phyloP scores from a whole-genome alignment of 257 asterid genomes.

The Linderniella brevidens region DNA sequence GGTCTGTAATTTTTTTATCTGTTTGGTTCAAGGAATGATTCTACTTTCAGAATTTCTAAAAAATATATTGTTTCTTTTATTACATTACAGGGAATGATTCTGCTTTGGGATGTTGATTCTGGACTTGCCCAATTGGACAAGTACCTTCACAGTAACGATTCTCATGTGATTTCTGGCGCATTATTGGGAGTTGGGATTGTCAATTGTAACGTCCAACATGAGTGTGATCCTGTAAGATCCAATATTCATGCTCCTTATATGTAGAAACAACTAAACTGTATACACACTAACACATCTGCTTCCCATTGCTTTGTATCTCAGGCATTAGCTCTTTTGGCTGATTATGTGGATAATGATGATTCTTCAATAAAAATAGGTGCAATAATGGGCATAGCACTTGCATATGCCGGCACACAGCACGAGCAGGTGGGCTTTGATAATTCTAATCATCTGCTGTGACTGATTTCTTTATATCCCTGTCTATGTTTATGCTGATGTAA shows the following conservation, averaged over 20 bases:
- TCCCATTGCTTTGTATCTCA: conserved; percentile 13
- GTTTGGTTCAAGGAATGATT: conserved; percentile 1
- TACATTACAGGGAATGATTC: conserved; percentile 65
- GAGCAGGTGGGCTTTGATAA: conserved; percentile 38
- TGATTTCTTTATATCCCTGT: neutral
- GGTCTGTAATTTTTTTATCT: conserved; percentile 26
- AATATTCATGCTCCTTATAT: neutral
- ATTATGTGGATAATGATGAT: conserved; percentile 64
- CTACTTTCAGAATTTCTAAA: neutral
- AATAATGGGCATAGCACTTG: conserved; percentile 94
- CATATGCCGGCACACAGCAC: conserved; percentile 89
- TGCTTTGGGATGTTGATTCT: conserved; percentile 91
- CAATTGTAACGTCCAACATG: conserved; percentile 57
- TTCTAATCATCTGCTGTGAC: neutral
- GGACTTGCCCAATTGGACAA: conserved; percentile 95
- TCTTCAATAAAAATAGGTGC: conserved; percentile 78
- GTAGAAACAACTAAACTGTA: too few relatives aligned
- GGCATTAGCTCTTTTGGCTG: conserved; percentile 87
- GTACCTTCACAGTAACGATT: conserved; percentile 71
- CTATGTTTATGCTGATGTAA: too few relatives aligned
- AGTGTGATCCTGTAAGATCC: conserved; percentile 83
- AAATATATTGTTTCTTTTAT: conserved; percentile 9
- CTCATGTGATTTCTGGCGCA: conserved; percentile 69
- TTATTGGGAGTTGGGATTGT: conserved; percentile 90
- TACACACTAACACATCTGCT: neutral